Base-by-base conservation (phyloP, 371 early-diverging fungal genomes). In the Nematocida major region DNA sequence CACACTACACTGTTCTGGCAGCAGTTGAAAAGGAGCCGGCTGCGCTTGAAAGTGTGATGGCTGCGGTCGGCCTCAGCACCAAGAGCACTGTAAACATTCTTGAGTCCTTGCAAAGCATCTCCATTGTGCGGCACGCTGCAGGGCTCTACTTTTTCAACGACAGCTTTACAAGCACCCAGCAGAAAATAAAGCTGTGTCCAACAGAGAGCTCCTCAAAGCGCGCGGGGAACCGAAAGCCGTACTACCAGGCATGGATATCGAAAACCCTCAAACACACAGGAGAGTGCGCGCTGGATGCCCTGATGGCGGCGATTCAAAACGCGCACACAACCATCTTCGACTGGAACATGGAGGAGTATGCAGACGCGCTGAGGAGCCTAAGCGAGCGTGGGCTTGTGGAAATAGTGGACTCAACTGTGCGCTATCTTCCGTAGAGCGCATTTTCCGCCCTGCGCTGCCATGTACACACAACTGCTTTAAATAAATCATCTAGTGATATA, bases 191-290 rank as follows among this genome's bases (percentile, higher is more conserved):
- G 22, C 24, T 73, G 11, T 3, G 40, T 9, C 22, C 24, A 34
- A 39, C 40, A 11, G 62, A 47, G 13, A 28, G 49, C 24, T 20
- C 59, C 3, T 4, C 34, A 3, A 73, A 39, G 9, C n/a, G 76
- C 24, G 32, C 51, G 30, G 76, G 76, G 3, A 73, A 45, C 26
- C n/a, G 76, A 40, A 73, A 73, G 76, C 43, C 66, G 30, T 73
- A 73, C 76, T 73, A 73, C 65, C 76, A 73, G 49, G 76, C 76
- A 7, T 65, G 59, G 34, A 65, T 73, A 11, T 63, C 76, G 11
- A 5, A 39, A 39, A 11, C 30, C 3, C 43, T 63, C 15, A 73
- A 73, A 36, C n/a, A 67, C 4, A 5, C 28, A 15, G 39, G 40
- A 3, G 39, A 34, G 47, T 36, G 34, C n/a, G 32, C 18, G 13